Conservation (phyloP, 352 stramenopile species). For the Pythium folliculosum region DNA sequence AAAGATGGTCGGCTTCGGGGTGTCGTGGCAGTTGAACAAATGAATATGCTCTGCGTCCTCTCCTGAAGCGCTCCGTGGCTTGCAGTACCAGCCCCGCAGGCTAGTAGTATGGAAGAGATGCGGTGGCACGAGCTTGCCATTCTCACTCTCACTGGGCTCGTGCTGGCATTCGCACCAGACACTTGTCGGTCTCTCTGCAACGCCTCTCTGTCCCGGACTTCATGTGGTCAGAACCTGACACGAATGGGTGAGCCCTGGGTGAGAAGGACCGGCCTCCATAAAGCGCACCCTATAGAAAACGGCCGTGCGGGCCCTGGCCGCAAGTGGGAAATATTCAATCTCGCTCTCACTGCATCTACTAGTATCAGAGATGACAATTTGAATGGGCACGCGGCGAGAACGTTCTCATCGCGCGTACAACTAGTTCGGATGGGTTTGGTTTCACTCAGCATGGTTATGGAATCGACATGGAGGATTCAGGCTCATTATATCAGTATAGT, state of each 20-base stretch:
- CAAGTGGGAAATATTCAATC: not conserved
- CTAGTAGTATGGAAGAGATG: not conserved
- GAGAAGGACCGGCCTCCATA: not conserved
- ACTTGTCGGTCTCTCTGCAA: not conserved
- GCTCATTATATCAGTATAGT: constrained; percentile 34
- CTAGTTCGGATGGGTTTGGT: constrained; percentile 3
- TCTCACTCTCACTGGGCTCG: not conserved
- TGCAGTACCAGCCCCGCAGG: no score
- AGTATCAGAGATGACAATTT: not conserved
- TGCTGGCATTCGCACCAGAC: not conserved
- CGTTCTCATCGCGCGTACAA: not conserved
- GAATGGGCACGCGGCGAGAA: no score
- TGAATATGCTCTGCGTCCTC: not conserved
- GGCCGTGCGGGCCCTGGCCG: no score
- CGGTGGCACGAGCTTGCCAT: not conserved
- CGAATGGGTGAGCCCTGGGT: not conserved
- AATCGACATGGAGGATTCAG: constrained; percentile 35
- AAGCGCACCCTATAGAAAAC: no score
- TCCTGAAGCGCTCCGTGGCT: not conserved
- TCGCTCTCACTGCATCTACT: not conserved
- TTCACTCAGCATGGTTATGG: constrained; percentile 33
- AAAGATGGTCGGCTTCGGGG: not conserved
- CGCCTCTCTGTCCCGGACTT: not conserved
- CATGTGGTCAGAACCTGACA: not conserved
- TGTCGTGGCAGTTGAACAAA: not conserved